These are phyloP conservation scores for Dittrichia graveolens DNA, from an alignment of 129 eudicot species.

Conservation along the genomic window DNA sequence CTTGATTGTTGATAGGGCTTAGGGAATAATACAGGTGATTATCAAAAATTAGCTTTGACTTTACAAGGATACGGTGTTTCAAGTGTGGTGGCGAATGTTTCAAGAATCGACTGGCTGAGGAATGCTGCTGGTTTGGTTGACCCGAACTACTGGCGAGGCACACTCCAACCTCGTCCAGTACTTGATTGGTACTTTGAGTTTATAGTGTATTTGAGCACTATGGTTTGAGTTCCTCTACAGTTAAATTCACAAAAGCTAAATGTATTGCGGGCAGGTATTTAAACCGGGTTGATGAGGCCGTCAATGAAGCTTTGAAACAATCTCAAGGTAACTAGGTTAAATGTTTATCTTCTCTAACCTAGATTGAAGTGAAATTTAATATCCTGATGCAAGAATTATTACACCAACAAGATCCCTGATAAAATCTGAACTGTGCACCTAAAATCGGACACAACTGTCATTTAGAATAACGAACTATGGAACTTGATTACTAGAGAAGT, in stretches of 20 bases:
- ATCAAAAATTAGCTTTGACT: slow-evolving; percentile 63
- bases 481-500: too few species aligned
- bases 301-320: slow-evolving; percentile 73
- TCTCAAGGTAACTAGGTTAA: slow-evolving; percentile 80
- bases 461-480: too few species aligned
- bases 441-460: too few species aligned
- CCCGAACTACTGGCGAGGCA: slow-evolving; percentile 89
- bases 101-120: slow-evolving; percentile 95
- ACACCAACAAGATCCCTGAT: neutral
- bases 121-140: slow-evolving; percentile 97
- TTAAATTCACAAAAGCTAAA: slow-evolving; percentile 8
- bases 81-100: slow-evolving; percentile 70
- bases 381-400: neutral
- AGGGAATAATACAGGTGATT: slow-evolving; percentile 85
- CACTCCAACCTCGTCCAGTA: slow-evolving; percentile 94
- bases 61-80: slow-evolving; percentile 79
- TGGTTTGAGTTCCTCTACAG: neutral
- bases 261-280: slow-evolving; percentile 54
- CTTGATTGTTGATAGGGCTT: slow-evolving; percentile 52
- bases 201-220: neutral
- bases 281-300: slow-evolving; percentile 81
- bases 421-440: neutral
- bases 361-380: neutral
- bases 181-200: slow-evolving; percentile 74
- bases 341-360: neutral